A percentile compares a stretch with the other conserved stretches of the same genome.
phyloP scores from a whole-genome alignment of 106 monocot genomes.

The Apostasia ramifera region DNA sequence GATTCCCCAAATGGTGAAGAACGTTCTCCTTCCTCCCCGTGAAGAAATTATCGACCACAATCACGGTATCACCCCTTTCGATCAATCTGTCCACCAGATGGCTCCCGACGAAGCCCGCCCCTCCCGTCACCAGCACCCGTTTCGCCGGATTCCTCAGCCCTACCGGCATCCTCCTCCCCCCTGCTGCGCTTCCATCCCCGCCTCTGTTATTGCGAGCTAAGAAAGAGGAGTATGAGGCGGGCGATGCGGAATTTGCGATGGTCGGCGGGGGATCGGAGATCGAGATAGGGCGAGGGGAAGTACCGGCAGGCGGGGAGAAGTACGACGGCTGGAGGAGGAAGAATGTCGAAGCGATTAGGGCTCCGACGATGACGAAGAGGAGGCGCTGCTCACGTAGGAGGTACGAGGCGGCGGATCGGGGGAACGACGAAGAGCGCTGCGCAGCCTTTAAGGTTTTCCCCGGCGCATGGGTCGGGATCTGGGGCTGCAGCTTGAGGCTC shows the following conservation, averaged over 20 bases:
- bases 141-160: conserved; percentile 13
- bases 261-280: not conserved
- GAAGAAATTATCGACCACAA: conserved; percentile 86
- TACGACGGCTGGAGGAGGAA: conserved; percentile 36
- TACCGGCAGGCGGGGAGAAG: conserved; percentile 2
- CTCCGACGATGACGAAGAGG: conserved; percentile 52
- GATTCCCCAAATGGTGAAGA: conserved; percentile 57
- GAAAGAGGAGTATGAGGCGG: not conserved
- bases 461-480: conserved; percentile 1
- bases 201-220: not conserved
- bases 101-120: conserved; percentile 81
- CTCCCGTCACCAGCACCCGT: conserved; percentile 69
- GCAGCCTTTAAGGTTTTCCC: not conserved
- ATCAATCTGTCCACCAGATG: conserved; percentile 73
- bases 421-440: conserved; percentile 3
- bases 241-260: conserved; percentile 3
- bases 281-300: conserved; percentile 24
- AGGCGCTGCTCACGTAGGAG: conserved; percentile 59
- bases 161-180: conserved; percentile 17
- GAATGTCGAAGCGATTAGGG: conserved; percentile 54
- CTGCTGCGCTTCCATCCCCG: conserved; percentile 5
- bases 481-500: conserved; percentile 10
- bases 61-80: conserved; percentile 62
- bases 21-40: conserved; percentile 77
- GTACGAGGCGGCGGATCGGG: conserved; percentile 31